These are phyloP conservation scores for Hylodesmum podocarpum DNA, from an alignment of 306 rosid genomes.

Conservation along the genomic window DNA sequence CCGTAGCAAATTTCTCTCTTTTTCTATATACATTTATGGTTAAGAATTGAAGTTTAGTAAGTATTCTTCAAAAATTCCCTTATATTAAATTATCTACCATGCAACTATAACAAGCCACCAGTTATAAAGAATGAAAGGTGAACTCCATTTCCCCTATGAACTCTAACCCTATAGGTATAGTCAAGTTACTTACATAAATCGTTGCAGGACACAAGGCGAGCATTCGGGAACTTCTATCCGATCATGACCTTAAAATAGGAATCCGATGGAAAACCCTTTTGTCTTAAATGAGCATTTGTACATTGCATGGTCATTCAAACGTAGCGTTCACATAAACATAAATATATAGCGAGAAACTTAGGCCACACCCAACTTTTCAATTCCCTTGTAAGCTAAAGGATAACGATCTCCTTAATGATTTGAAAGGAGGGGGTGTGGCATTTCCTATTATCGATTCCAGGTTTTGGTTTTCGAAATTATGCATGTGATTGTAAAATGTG, in stretches of 20 bases:
- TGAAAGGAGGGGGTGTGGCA: conserved; percentile 5
- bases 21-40: not conserved
- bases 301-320: conserved; percentile 37
- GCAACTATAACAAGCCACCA: not conserved
- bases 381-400: conserved; percentile 34
- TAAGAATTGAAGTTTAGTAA: not conserved
- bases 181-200: conserved; percentile 27
- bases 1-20: too few species aligned
- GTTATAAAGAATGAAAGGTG: not conserved
- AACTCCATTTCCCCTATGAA: conserved; percentile 36
- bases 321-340: conserved; percentile 25
- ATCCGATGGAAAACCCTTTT: conserved; percentile 42
- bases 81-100: too few species aligned
- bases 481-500: too few species aligned
- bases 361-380: conserved; percentile 39
- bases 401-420: conserved; percentile 42
- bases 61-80: not conserved
- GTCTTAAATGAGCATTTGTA: conserved; percentile 34
- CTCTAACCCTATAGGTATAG: conserved; percentile 53
- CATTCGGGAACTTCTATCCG: conserved; percentile 32
- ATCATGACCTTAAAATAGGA: conserved; percentile 33
- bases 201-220: conserved; percentile 44
- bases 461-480: conserved; percentile 27
- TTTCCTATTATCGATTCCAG: not conserved
- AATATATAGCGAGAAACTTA: conserved; percentile 25